These are phyloP conservation scores for Alternaria infectoria DNA, from an alignment of 2,329 filamentous ascomycete species.

Conservation along the genomic window DNA sequence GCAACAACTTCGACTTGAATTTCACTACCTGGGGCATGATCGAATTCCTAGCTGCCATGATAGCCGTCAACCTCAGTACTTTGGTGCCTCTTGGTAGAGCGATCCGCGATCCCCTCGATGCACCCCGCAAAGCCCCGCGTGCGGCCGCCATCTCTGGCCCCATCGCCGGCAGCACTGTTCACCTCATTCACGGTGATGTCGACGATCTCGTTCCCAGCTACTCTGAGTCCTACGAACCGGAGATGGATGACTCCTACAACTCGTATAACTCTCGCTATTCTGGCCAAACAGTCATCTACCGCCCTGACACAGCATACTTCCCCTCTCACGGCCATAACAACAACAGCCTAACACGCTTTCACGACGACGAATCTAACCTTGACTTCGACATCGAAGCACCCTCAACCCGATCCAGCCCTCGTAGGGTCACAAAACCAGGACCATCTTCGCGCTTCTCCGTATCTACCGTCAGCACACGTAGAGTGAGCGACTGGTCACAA, in stretches of 20 bases:
- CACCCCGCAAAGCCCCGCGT: background rate
- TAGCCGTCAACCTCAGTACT: constrained; percentile 7
- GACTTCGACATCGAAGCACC: constrained; percentile 35
- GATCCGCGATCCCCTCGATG: background rate
- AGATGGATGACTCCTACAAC: background rate
- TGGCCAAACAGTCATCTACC: constrained; percentile 19
- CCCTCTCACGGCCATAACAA: background rate
- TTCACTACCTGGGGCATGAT: constrained; percentile 6
- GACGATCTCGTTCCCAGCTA: constrained; percentile 2
- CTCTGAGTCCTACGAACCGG: background rate
- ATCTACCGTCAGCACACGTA: constrained; percentile 11
- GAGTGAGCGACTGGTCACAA: constrained; percentile 28
- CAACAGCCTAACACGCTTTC: constrained; percentile 20
- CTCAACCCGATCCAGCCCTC: constrained; percentile 4
- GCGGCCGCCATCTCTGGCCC: constrained; percentile 3
- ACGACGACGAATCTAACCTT: constrained; percentile 32
- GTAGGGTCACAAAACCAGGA: constrained; percentile 20
- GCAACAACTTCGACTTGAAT: constrained; percentile 7
- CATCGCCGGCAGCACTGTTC: constrained; percentile 14
- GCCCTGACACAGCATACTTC: constrained; percentile 14
- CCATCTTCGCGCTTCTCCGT: constrained; percentile 10
- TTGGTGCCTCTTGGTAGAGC: constrained; percentile 4
- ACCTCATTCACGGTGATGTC: constrained; percentile 3
- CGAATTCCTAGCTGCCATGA: constrained; percentile 13
- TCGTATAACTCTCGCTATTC: constrained; percentile 15